Conservation (phyloP, 1,284 basidiomycete genomes). For the Cutaneotrichosporon mucoides region DNA sequence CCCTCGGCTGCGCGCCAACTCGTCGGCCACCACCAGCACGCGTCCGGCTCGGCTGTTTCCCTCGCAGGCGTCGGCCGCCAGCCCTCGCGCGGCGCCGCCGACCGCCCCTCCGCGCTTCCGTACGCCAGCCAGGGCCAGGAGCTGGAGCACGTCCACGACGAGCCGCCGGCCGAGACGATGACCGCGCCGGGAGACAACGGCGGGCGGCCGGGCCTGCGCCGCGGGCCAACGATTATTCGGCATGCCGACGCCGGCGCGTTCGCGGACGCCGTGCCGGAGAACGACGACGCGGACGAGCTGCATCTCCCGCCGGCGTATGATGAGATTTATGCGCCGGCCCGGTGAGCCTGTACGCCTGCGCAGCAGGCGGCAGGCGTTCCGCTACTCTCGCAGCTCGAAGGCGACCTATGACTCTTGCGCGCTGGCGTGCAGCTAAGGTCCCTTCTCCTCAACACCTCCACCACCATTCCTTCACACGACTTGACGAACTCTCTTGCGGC, state of each 20-base stretch:
- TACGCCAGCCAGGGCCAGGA: neutral
- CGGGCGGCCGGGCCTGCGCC: neutral
- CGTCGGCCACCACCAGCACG: neutral
- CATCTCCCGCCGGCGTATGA: conserved; percentile 22
- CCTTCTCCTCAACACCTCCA: no score
- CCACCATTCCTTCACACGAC: no score
- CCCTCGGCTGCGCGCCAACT: neutral
- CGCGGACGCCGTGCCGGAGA: conserved; percentile 11
- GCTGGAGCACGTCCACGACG: neutral
- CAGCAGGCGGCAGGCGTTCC: no score
- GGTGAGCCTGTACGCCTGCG: no score
- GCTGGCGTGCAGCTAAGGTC: no score
- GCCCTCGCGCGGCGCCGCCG: no score
- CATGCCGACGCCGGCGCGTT: conserved; percentile 21
- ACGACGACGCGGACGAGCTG: conserved; percentile 5
- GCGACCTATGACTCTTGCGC: no score
- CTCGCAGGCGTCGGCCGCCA: neutral
- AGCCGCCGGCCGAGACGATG: neutral
- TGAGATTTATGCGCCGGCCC: conserved; percentile 12
- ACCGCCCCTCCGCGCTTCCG: conserved; percentile 1
- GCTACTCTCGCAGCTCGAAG: no score
- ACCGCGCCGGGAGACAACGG: neutral
- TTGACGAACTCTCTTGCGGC: no score
- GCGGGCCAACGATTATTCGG: conserved; percentile 17
- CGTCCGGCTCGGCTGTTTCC: neutral